Conservation (phyloP, 306 rosid genomes). For the Pueraria montana region DNA sequence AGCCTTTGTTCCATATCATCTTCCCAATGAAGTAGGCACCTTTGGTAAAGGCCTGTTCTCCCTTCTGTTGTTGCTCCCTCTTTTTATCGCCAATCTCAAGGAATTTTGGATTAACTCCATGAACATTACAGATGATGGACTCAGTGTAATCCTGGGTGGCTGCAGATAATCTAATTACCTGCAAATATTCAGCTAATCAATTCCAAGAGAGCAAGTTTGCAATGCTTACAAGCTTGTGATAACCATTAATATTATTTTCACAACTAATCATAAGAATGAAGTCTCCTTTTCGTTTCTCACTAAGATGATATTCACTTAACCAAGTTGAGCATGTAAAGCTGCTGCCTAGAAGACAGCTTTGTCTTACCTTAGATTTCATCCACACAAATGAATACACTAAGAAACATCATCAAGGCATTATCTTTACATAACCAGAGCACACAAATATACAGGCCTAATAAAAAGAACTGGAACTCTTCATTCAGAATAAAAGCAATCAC, state of each 20-base stretch:
- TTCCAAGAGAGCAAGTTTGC: slow-evolving; percentile 41
- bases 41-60: slow-evolving; percentile 69
- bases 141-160: slow-evolving; percentile 92
- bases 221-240: slow-evolving; percentile 18
- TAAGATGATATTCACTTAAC: slow-evolving; percentile 32
- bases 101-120: slow-evolving; percentile 97
- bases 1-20: slow-evolving; percentile 98
- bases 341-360: neutral
- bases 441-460: neutral
- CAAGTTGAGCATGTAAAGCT: slow-evolving; percentile 2
- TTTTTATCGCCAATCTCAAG: slow-evolving; percentile 82
- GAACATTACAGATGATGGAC: slow-evolving; percentile 87
- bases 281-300: slow-evolving; percentile 25
- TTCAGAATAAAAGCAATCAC: slow-evolving; percentile 5
- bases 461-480: slow-evolving; percentile 5
- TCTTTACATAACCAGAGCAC: neutral
- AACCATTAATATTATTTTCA: slow-evolving; percentile 18
- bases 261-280: neutral
- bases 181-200: slow-evolving; percentile 49
- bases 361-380: slow-evolving; percentile 14
- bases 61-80: slow-evolving; percentile 74
- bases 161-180: slow-evolving; percentile 97
- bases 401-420: neutral
- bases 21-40: slow-evolving; percentile 96
- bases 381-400: slow-evolving; percentile 9